phyloP scores from a whole-genome alignment of 2,329 filamentous ascomycete genomes.

The Trichoderma sp. region DNA sequence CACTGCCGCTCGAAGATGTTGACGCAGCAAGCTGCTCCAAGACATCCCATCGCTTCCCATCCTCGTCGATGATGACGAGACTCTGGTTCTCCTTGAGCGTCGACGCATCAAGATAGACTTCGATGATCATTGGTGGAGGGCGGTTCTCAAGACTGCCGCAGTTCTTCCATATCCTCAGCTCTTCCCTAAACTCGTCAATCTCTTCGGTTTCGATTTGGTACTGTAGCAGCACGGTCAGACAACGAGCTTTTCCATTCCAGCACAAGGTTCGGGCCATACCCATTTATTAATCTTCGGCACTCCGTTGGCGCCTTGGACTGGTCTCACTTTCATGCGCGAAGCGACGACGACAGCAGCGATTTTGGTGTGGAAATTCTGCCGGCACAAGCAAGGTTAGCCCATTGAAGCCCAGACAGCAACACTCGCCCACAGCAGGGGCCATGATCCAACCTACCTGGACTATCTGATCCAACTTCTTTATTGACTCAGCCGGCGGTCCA shows the following conservation, averaged over 20 bases:
- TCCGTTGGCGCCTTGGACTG: conserved; percentile 40
- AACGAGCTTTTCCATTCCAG: not conserved
- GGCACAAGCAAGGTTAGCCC: not conserved
- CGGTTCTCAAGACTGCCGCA: conserved; percentile 73
- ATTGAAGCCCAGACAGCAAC: not conserved
- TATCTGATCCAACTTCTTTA: conserved; percentile 86
- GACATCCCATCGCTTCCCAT: conserved; percentile 91
- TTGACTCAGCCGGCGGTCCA: conserved; percentile 63
- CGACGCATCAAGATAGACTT: conserved; percentile 81
- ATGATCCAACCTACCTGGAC: conserved; percentile 63
- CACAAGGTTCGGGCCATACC: conserved; percentile 52
- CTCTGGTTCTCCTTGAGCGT: conserved; percentile 79
- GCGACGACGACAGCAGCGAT: conserved; percentile 80
- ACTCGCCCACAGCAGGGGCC: not conserved
- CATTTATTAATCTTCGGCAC: conserved; percentile 74
- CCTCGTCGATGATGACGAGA: conserved; percentile 81
- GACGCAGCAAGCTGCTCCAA: conserved; percentile 72
- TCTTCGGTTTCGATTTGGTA: conserved; percentile 95
- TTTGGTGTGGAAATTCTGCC: conserved; percentile 87
- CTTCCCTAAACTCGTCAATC: conserved; percentile 79
- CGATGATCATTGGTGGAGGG: conserved; percentile 82
- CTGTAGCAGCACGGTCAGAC: conserved; percentile 44
- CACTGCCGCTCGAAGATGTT: conserved; percentile 49
- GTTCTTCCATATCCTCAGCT: conserved; percentile 76
- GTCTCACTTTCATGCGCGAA: conserved; percentile 69